These are phyloP conservation scores for Phytophthora uliginosa DNA, from an alignment of 352 stramenopile species.

Conservation along the genomic window DNA sequence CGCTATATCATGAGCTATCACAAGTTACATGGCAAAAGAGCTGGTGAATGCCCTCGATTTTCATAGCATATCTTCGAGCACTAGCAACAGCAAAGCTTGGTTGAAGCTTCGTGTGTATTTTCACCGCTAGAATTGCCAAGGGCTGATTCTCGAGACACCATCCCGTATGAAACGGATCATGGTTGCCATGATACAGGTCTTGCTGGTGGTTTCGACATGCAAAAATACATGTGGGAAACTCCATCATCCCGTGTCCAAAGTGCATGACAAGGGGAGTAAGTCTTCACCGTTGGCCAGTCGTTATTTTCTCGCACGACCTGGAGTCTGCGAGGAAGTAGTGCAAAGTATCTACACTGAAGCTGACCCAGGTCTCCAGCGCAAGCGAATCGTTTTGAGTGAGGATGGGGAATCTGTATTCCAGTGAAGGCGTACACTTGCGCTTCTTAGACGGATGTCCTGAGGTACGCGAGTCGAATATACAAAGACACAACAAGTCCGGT, in stretches of 20 bases:
- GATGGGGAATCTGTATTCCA: slow-evolving; percentile 70
- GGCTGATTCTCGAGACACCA: slow-evolving; percentile 8
- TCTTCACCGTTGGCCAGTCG: slow-evolving; percentile 12
- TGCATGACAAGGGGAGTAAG: slow-evolving; percentile 13
- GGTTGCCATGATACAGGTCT: not conserved
- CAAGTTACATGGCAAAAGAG: not conserved
- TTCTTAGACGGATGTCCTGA: slow-evolving; percentile 72
- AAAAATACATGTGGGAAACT: slow-evolving; percentile 38
- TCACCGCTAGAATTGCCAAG: not conserved
- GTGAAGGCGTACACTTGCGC: slow-evolving; percentile 39
- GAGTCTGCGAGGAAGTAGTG: slow-evolving; percentile 13
- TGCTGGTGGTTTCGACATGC: slow-evolving; percentile 34
- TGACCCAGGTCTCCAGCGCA: slow-evolving; percentile 4
- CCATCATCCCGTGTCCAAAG: slow-evolving; percentile 20
- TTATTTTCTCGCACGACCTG: slow-evolving; percentile 29
- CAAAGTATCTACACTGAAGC: not conserved
- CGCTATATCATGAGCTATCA: not conserved
- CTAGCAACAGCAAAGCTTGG: slow-evolving; percentile 2
- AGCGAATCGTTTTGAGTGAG: not conserved
- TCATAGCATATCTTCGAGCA: not conserved
- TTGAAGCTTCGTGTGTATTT: slow-evolving; percentile 11
- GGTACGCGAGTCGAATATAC: slow-evolving; percentile 31
- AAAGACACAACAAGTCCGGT: not conserved
- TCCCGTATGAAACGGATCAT: slow-evolving; percentile 30
- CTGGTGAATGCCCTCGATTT: not conserved